Evolutionary conservation across 352 stramenopile genomes (phyloP), one percentile per base, ranked within the genome.

Genomic region (Globisporangium nodosum): DNA sequence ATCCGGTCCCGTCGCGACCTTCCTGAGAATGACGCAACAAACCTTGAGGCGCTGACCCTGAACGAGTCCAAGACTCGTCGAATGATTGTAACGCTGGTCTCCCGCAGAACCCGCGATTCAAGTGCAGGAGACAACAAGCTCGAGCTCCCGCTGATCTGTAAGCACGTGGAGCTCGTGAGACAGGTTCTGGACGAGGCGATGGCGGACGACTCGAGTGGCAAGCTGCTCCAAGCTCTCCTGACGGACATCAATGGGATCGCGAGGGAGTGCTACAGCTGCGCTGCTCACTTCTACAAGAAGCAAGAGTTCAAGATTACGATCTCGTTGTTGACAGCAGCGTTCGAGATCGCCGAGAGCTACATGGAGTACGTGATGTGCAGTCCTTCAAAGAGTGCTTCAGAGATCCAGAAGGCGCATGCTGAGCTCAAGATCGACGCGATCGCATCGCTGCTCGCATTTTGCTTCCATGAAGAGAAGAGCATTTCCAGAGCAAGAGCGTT

Each of bases 341-440:
- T 91, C 24, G 68, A 73, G 16, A 47, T 89, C 30, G 61, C 61
- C 0, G 75, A 88, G 56, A 77, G 63, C 45, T 89, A 81, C 52
- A 58, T 89, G 18, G 73, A 91, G 54, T 80, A 86, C 54, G 63
- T 88, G 2, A 84, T 89, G 75, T 81, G 74, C 60, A 74, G 67
- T 40, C 61, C 73, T 2, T 49, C 43, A 9, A 18, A 68, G 1
- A 70, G 37, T 16, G 43, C 43, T 5, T 56, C 74, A 31, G 68
- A 70, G 12, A 67, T 86, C 33, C 52, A 71, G 20, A 66, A 66
- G 31, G 68, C 69, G 16, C 75, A 91, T 43, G 27, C 27, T 2
- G 64, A 79, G n/a, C 60, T 91, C 18, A 87, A 85, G 55, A 60
- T 73, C 18, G 78, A 89, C 57, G 66, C 72, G 24, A 77, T 91